Evolutionary conservation across 176 grass and related monocot genomes (phyloP), one percentile per base, ranked within the genome.

Genomic region (Dendrocalamus sinicus): DNA sequence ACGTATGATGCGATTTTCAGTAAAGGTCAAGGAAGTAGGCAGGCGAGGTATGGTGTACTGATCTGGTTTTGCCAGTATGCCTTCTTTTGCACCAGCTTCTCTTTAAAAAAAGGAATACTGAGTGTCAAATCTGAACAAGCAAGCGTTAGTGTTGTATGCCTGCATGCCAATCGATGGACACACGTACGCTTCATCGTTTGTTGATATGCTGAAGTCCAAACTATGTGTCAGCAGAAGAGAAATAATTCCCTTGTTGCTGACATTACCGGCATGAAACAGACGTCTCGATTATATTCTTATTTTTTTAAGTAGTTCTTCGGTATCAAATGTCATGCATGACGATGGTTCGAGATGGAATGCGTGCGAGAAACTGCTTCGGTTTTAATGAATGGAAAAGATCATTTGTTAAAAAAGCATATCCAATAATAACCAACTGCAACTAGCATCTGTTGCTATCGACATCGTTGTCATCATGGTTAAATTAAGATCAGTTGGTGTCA

Each of bases 11-110:
- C 22, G 53, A 41, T 41, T 53, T 4, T 15, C 11, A n/a, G 12
- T 47, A 40, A 60, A 74, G 45, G 67, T 84, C 83, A 86, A 85
- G 7, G 28, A 85, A 61, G 64, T 70, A 8, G 64, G 86, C 63
- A 35, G 46, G 68, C 35, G 40, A 2, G 24, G 70, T 58, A 23
- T 67, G 59, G 72, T 28, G 26, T 20, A 53, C 79, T 22, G 39
- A 13, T 40, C 13, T 6, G 60, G 77, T 6, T 28, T 39, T 68
- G 60, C n/a, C 58, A 39, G 4, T 28, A 41, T 46, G 19, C 62
- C 41, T 48, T 64, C 46, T 74, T 10, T 41, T 28, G 20, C 45
- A 54, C 10, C 60, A 9, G 17, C 3, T 67, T 28, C 80, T 11
- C 6, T 39, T 39, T 39, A 54, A 54, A 58, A 15, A 11, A 43